Evolutionary conservation across 2,329 filamentous ascomycete genomes (phyloP), one percentile per base, ranked within the genome.

Genomic region (Sclerotinia subarctica): DNA sequence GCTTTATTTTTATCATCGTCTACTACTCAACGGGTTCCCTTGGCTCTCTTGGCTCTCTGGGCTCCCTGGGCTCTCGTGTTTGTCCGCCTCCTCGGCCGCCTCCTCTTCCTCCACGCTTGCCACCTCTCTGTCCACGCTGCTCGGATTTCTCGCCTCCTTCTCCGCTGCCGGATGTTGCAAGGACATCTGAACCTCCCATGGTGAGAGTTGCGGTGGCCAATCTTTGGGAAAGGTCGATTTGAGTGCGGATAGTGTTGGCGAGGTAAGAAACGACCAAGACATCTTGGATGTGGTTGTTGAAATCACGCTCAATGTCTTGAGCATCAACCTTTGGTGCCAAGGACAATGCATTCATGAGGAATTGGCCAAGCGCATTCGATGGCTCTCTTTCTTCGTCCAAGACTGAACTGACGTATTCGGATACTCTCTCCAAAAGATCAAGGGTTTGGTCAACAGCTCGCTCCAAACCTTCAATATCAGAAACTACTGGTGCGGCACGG

Each of bases 221-320:
- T 72, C 94, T 88, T 86, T 98, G 96, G 73, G 94, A 96, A 69
- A 99, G 88, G 78, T 98, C 95, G 83, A 99, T 97, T 84, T 99
- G 95, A 74, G 94, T 98, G 80, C 94, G 93, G 82, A 98, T 97
- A 73, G 93, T 97, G 86, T 98, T 99, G 79, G 95, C 93, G 73
- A 99, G 87, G 84, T 99, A 99, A 74, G 93, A 96, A 76, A 99
- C 94, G 80, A 98, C 94, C 73, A 99, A 89, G 70, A 99, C 94
- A 80, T 99, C 95, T 84, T 99, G 95, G 81, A 99, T 93, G 83
- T 99, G 95, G 85, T 96, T 97, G 88, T 99, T 99, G 88, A 99
- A 99, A 84, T 98, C 94, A 78, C 90, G 87, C 85, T 99, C 95
- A 78, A 99, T 94, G 79, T 96, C 91, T 70, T 88, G 86, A 49